phyloP scores from a whole-genome alignment of 805 yeast species.

The Ogataea nakhonphanomensis region DNA sequence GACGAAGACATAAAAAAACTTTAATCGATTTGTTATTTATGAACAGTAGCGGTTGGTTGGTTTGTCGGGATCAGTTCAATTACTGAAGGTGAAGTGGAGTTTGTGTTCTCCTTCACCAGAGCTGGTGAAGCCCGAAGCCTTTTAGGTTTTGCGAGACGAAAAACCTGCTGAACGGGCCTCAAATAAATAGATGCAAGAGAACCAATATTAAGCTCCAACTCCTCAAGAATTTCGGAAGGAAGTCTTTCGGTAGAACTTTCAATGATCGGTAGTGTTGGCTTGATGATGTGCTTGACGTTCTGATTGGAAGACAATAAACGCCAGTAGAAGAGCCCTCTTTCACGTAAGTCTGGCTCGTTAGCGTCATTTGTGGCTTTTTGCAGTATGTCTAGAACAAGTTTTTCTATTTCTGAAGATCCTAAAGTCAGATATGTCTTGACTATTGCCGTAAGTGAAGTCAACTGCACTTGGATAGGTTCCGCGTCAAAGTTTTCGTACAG shows the following conservation, averaged over 20 bases:
- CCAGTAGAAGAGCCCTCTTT: slow-evolving; percentile 85
- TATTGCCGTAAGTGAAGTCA: slow-evolving; percentile 67
- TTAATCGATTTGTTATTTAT: slow-evolving; percentile 1
- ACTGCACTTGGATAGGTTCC: slow-evolving; percentile 72
- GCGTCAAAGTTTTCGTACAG: slow-evolving; percentile 48
- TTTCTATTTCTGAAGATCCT: slow-evolving; percentile 42
- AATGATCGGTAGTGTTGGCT: slow-evolving; percentile 60
- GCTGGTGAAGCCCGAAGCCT: slow-evolving; percentile 50
- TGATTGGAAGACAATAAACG: slow-evolving; percentile 58
- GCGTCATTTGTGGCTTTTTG: slow-evolving; percentile 69
- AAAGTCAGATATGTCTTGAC: slow-evolving; percentile 60
- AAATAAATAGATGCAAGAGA: slow-evolving; percentile 78
- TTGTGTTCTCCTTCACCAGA: slow-evolving; percentile 21
- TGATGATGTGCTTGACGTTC: slow-evolving; percentile 47
- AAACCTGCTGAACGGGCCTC: slow-evolving; percentile 79
- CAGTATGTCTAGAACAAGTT: slow-evolving; percentile 54
- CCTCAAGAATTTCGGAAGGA: slow-evolving; percentile 70
- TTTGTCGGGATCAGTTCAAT: slow-evolving; percentile 6
- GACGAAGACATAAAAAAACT: slow-evolving; percentile 16
- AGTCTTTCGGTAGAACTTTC: slow-evolving; percentile 64
- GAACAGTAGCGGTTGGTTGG: slow-evolving; percentile 6
- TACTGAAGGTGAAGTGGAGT: slow-evolving; percentile 6
- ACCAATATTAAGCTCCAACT: slow-evolving; percentile 78
- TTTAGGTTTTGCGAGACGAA: slow-evolving; percentile 58
- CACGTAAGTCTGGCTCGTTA: slow-evolving; percentile 82